phyloP scores from a whole-genome alignment of 257 asterid species.

The Mitragyna speciosa region DNA sequence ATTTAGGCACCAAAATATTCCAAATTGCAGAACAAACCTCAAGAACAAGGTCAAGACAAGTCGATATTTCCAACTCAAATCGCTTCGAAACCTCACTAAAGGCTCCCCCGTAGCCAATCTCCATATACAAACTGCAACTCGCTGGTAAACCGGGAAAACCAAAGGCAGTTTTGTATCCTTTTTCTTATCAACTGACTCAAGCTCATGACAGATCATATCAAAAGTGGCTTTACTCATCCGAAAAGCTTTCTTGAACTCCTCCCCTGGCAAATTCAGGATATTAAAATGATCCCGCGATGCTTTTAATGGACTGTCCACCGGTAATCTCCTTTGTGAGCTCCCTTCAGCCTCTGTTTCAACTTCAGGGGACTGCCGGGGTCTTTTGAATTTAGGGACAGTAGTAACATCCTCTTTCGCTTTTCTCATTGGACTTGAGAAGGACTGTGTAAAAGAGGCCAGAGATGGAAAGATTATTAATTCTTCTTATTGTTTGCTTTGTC shows the following conservation, averaged over 20 bases:
- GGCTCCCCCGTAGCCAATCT: conserved; percentile 87
- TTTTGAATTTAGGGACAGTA: conserved; percentile 12
- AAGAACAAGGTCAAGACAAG: conserved; percentile 81
- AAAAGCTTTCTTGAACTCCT: conserved; percentile 62
- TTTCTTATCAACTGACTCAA: conserved; percentile 62
- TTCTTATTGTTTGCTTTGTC: conserved; percentile 5
- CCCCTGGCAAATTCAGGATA: conserved; percentile 62
- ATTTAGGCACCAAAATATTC: conserved; percentile 63
- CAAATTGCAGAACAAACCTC: conserved; percentile 78
- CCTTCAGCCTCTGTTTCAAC: conserved; percentile 13
- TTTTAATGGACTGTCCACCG: conserved; percentile 75
- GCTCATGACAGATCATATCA: conserved; percentile 61
- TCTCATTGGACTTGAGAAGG: not conserved
- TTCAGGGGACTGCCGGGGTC: conserved; percentile 28
- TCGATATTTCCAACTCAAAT: conserved; percentile 83
- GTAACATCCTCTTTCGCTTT: conserved; percentile 1
- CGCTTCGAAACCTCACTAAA: conserved; percentile 75
- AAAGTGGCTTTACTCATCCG: conserved; percentile 74
- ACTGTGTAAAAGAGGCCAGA: not conserved
- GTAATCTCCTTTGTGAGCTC: conserved; percentile 48
- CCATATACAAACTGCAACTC: conserved; percentile 91
- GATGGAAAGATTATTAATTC: not conserved
- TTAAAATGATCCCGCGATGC: conserved; percentile 86
- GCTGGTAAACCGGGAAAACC: conserved; percentile 82
- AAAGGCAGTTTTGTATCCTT: conserved; percentile 78